A percentile compares a stretch with the other conserved stretches of the same genome.
Evolutionary conservation across 2,329 filamentous ascomycete species (phyloP).

Genomic region (Microdochium nivale): DNA sequence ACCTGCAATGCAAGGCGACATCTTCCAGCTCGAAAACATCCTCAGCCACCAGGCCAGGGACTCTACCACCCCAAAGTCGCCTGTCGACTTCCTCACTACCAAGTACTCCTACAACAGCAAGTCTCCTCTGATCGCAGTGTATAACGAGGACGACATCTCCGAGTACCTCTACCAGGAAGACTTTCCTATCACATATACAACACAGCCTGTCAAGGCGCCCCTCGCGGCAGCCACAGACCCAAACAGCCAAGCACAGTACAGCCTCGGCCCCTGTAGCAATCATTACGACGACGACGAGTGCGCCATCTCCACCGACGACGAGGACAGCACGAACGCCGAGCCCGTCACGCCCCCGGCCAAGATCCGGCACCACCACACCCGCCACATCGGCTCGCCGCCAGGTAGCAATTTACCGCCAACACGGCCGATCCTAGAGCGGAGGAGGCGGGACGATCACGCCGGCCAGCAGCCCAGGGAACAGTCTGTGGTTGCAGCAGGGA

Average conservation of each 20-base stretch:
- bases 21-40: slow-evolving; percentile 16
- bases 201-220: not conserved
- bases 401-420: slow-evolving; percentile 11
- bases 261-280: too few species aligned
- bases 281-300: slow-evolving; percentile 6
- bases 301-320: slow-evolving; percentile 7
- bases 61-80: slow-evolving; percentile 2
- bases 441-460: not conserved
- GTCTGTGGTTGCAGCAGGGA: not conserved
- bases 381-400: slow-evolving; percentile 4
- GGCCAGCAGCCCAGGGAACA: slow-evolving; percentile 1
- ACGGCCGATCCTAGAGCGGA: not conserved
- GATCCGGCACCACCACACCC: slow-evolving; percentile 7
- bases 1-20: slow-evolving; percentile 18
- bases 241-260: not conserved
- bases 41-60: slow-evolving; percentile 5
- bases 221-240: not conserved
- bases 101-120: not conserved
- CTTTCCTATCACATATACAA: not conserved
- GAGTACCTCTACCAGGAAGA: not conserved
- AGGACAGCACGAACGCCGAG: slow-evolving; percentile 6
- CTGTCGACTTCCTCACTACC: not conserved
- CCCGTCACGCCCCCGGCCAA: slow-evolving; percentile 7
- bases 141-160: slow-evolving; percentile 22
- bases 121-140: slow-evolving; percentile 13